Percentiles rank a stretch among this genome's conserved stretches.
Evolutionary conservation across 805 yeast genomes (phyloP).

Genomic region (Wickerhamomyces strasburgensis): DNA sequence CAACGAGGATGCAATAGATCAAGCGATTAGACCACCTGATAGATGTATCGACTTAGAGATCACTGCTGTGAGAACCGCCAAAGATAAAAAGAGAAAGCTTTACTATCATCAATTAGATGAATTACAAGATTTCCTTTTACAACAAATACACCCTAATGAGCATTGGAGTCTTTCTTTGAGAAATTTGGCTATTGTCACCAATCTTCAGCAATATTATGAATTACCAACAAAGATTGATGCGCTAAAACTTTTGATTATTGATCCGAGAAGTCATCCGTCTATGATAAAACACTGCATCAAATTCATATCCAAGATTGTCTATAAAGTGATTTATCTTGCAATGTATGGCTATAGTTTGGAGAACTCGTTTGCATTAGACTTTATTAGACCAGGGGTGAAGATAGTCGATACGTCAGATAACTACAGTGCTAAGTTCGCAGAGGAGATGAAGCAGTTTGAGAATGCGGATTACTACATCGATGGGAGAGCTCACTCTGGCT

Average conservation of each 20-base stretch:
- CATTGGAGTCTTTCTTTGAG: slow-evolving; percentile 57
- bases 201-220: slow-evolving; percentile 51
- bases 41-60: slow-evolving; percentile 51
- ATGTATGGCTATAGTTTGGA: slow-evolving; percentile 42
- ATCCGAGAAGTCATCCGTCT: slow-evolving; percentile 55
- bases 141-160: slow-evolving; percentile 22
- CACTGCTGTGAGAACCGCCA: slow-evolving; percentile 55
- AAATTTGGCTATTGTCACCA: slow-evolving; percentile 45
- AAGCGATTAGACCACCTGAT: slow-evolving; percentile 58
- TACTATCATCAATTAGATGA: slow-evolving; percentile 37
- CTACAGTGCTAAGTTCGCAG: slow-evolving; percentile 38
- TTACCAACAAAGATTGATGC: slow-evolving; percentile 36
- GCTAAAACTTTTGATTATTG: slow-evolving; percentile 39
- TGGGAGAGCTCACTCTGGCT: slow-evolving; percentile 52
- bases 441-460: slow-evolving; percentile 46
- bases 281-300: slow-evolving; percentile 55
- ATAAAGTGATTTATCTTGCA: slow-evolving; percentile 41
- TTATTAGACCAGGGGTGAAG: slow-evolving; percentile 31
- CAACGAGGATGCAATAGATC: slow-evolving; percentile 33
- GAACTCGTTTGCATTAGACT: slow-evolving; percentile 37
- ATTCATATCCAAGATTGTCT: slow-evolving; percentile 51
- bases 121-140: slow-evolving; percentile 36
- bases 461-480: slow-evolving; percentile 54
- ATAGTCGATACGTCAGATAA: slow-evolving; percentile 35
- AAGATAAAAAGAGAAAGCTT: slow-evolving; percentile 46